Conservation (phyloP, 1,284 basidiomycete genomes). For the Cryptococcus sp. region DNA sequence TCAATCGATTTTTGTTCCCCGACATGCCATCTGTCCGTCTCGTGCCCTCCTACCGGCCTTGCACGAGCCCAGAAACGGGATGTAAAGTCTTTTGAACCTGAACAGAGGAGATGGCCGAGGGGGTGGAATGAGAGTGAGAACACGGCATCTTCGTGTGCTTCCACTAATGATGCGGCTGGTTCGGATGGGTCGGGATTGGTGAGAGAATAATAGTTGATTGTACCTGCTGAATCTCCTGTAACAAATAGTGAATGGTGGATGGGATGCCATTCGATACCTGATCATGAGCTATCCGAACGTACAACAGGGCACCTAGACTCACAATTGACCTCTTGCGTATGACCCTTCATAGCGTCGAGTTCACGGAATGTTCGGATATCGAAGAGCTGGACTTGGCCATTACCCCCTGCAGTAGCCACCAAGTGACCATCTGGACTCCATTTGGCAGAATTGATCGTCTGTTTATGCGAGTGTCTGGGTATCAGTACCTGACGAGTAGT, state of each 20-base stretch:
- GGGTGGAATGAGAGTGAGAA: slow-evolving; percentile 96
- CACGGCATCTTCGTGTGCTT: slow-evolving; percentile 95
- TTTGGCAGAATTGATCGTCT: slow-evolving; percentile 84
- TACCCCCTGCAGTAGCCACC: slow-evolving; percentile 88
- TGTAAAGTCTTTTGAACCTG: slow-evolving; percentile 92
- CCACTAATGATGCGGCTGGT: slow-evolving; percentile 76
- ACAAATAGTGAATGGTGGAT: slow-evolving; percentile 80
- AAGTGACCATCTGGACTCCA: slow-evolving; percentile 94
- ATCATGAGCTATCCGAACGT: neutral
- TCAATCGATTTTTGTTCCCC: slow-evolving; percentile 37
- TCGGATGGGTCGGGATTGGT: slow-evolving; percentile 44
- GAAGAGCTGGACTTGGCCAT: slow-evolving; percentile 93
- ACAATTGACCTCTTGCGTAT: slow-evolving; percentile 98
- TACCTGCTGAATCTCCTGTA: slow-evolving; percentile 88
- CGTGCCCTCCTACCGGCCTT: slow-evolving; percentile 57
- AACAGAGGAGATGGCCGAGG: slow-evolving; percentile 87
- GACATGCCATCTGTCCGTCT: slow-evolving; percentile 55
- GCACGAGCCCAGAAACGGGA: slow-evolving; percentile 95
- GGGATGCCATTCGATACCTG: slow-evolving; percentile 92
- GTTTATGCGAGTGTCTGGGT: slow-evolving; percentile 87
- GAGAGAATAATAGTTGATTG: slow-evolving; percentile 90
- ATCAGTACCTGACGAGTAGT: slow-evolving; percentile 2
- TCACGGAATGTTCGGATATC: slow-evolving; percentile 98
- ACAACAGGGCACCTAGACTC: slow-evolving; percentile 35
- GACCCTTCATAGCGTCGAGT: slow-evolving; percentile 81